A percentile compares a stretch with the other conserved stretches of the same genome.
Conservation (phyloP, 2,329 filamentous ascomycete species). For the Cladosporium phlei region DNA sequence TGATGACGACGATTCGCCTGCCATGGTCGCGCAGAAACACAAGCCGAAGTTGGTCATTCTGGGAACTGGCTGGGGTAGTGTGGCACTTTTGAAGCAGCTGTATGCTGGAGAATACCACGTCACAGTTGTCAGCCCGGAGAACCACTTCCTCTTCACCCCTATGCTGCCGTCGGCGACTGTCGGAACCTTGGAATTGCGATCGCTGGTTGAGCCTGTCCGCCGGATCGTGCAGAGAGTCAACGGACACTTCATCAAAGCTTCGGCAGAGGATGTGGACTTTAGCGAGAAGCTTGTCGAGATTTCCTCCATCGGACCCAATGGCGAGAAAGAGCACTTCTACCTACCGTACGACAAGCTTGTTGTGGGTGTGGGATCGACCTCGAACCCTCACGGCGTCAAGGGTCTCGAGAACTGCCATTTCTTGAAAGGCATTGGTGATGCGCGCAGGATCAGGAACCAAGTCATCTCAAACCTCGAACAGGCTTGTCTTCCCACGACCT, state of each 20-base stretch:
- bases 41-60: conserved; percentile 92
- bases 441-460: conserved; percentile 79
- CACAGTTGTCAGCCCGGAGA: conserved; percentile 87
- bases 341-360: conserved; percentile 96
- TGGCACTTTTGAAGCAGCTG: conserved; percentile 84
- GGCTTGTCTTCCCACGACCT: conserved; percentile 87
- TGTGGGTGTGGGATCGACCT: conserved; percentile 83
- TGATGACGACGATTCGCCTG: conserved; percentile 77
- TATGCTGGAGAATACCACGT: conserved; percentile 92
- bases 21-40: conserved; percentile 66
- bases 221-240: conserved; percentile 71
- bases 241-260: conserved; percentile 86
- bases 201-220: conserved; percentile 86
- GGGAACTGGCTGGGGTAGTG: conserved; percentile 91
- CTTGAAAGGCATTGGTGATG: conserved; percentile 91
- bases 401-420: conserved; percentile 92
- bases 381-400: conserved; percentile 93
- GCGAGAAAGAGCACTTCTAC: conserved; percentile 79
- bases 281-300: conserved; percentile 86
- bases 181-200: conserved; percentile 85
- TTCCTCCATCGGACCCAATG: conserved; percentile 64
- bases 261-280: conserved; percentile 85
- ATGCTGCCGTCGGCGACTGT: conserved; percentile 98
- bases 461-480: conserved; percentile 85
- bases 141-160: conserved; percentile 96